Base-by-base conservation (phyloP, 495 filamentous ascomycete genomes). In the Penicillium roqueforti region DNA sequence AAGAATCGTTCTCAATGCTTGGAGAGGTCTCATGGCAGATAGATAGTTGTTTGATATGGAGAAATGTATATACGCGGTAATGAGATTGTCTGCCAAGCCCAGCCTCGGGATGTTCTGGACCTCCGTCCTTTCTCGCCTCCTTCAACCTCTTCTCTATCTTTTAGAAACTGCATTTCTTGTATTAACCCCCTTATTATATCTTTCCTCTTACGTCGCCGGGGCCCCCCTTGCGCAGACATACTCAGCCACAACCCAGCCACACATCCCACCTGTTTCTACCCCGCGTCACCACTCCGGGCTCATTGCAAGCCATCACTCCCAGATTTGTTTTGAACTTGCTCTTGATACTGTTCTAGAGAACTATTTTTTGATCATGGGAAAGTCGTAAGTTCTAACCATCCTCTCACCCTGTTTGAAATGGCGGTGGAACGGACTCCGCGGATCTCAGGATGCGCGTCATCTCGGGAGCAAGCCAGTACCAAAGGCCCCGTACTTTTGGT, bases 331-430 rank as follows among this genome's bases (percentile, higher is more conserved):
- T 3, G 42, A 45, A 54, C 18, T 40, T 60, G 57, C 41, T 16
- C 38, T 37, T 41, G 10, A 26, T 8, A 49, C 37, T 37, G 2
- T 57, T 22, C 26, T 18, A 42, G 25, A 55, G 36, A 19, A 36
- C 38, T 48, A 39, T 54, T 32, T 32, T 56, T 63, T 62, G 51
- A 72, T 50, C 34, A 76, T 76, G 72, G 72, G 72, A 40, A 76
- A 76, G 59, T 76, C 72, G 72, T 76, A 69, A 73, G 72, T 73
- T 8, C 38, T 50, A 42, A 36, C 31, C 22, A 18, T 3, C 20
- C 26, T 20, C 28, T 26, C 43, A 55, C 55, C 52, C 51, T 51
- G 45, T 23, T 47, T 50, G 34, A 51, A 48, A 53, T 31, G 46
- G 18, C 34, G 29, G 40, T 18, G 45, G 28, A 34, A 45, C 18